These are phyloP conservation scores for Termitomyces bulborhizus DNA, from an alignment of 768 basidiomycete species.

Conservation along the genomic window DNA sequence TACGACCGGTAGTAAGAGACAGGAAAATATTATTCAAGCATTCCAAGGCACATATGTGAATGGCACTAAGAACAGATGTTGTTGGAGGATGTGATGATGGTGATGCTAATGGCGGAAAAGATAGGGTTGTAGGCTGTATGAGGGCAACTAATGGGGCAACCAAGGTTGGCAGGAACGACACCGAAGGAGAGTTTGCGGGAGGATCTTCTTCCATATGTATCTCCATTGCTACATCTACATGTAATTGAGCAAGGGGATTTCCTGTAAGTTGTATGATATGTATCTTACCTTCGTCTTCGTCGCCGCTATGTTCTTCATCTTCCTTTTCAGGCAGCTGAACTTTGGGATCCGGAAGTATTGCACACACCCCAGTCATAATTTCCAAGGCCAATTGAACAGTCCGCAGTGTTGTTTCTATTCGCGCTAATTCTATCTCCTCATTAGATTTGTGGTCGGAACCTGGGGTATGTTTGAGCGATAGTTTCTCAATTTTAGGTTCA, in stretches of 20 bases:
- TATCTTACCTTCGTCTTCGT: constrained; percentile 17
- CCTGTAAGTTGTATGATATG: neutral
- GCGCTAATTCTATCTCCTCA: constrained; percentile 65
- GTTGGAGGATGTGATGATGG: constrained; percentile 82
- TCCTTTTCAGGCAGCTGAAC: constrained; percentile 31
- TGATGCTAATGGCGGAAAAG: constrained; percentile 68
- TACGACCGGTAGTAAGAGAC: constrained; percentile 50
- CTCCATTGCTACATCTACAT: constrained; percentile 14
- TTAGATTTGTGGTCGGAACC: constrained; percentile 72
- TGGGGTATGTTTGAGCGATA: constrained; percentile 59
- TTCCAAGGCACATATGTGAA: constrained; percentile 82
- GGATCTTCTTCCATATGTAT: constrained; percentile 33
- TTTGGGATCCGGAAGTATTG: constrained; percentile 77
- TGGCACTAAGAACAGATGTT: constrained; percentile 76
- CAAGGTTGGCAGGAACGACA: constrained; percentile 52
- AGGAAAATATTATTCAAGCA: constrained; percentile 89
- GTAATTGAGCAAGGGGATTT: neutral
- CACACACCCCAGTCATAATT: constrained; percentile 83
- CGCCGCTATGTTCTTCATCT: constrained; percentile 24
- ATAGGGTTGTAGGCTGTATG: constrained; percentile 69
- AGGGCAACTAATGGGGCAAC: constrained; percentile 64
- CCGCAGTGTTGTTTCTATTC: constrained; percentile 62
- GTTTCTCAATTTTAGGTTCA: constrained; percentile 47
- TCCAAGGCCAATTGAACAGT: constrained; percentile 83
- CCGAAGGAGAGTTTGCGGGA: constrained; percentile 25